Evolutionary conservation across 768 basidiomycete species (phyloP), one percentile per base, ranked within the genome.

Genomic region (Kwoniella dendrophila): DNA sequence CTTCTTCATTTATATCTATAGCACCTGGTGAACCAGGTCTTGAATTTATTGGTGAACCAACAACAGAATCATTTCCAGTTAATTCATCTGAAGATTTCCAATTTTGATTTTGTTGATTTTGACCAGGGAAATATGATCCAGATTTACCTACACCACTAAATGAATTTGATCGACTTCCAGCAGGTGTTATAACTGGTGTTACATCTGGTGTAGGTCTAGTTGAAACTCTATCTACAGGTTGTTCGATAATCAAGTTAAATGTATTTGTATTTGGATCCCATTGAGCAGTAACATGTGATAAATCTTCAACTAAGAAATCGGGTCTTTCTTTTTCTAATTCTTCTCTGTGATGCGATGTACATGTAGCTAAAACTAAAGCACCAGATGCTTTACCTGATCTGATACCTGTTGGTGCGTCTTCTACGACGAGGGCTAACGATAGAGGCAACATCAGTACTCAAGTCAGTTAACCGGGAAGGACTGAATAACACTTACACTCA

Each of bases 341-440:
- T 52, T 84, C 84, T 11, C 85, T 82, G 36, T 84, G 83, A 36
- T 64, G 63, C 4, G 63, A 64, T 36, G 93, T 94, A 74, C 89
- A 90, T 1, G 94, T 90, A 1, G 88, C 93, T 12, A 95, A 83
- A 0, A 89, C 89, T 45, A 79, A 82, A 52, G 88, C 83, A 14
- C 90, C 90, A 16, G 91, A 89, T 10, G 88, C 87, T 50, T 84
- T 84, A 26, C 91, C 91, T n/a, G 89, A 83, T 63, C 81, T 81
- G 66, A 93, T 80, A 5, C 93, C 93, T 14, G 90, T 87, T 3
- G 91, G 88, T 1, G 93, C 92, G 71, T 96, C 93, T 55, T 75
- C 73, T 3, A 96, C 83, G 14, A 94, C 92, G 56, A 94, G 81
- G 70, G 89, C 89, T 90, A 66, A 16, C 27, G 18, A 10, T 4